phyloP scores from a whole-genome alignment of 768 basidiomycete species.

The Holtermannia corniformis region DNA sequence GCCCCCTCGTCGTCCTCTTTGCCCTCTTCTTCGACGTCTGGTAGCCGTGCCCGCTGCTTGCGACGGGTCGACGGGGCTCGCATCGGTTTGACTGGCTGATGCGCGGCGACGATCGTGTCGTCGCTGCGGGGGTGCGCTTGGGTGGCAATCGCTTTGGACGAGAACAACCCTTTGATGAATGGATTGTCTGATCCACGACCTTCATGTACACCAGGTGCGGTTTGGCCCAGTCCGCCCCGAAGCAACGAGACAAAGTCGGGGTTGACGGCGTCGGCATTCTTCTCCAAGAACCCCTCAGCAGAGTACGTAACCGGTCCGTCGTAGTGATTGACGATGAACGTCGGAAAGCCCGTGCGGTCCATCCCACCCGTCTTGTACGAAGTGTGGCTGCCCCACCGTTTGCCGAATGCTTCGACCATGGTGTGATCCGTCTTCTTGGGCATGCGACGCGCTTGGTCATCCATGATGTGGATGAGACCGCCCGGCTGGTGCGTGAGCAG shows the following conservation, averaged over 20 bases:
- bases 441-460: constrained; percentile 78
- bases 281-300: constrained; percentile 76
- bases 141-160: constrained; percentile 77
- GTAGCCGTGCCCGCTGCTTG: constrained; percentile 24
- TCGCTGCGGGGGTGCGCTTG: constrained; percentile 86
- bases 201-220: constrained; percentile 45
- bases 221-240: constrained; percentile 47
- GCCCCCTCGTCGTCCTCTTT: constrained; percentile 21
- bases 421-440: constrained; percentile 86
- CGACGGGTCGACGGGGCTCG: constrained; percentile 80
- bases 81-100: constrained; percentile 89
- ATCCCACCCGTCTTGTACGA: constrained; percentile 73
- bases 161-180: constrained; percentile 84
- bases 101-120: constrained; percentile 89
- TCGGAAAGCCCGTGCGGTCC: constrained; percentile 68
- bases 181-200: constrained; percentile 75
- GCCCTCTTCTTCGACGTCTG: constrained; percentile 32
- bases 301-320: constrained; percentile 88
- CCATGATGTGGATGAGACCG: constrained; percentile 93
- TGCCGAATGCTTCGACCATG: constrained; percentile 89
- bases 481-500: constrained; percentile 78
- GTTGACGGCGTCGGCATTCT: constrained; percentile 79
- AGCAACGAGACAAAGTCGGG: constrained; percentile 87
- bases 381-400: constrained; percentile 88
- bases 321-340: constrained; percentile 87